Percentiles rank a stretch among this genome's conserved stretches.
phyloP scores from a whole-genome alignment of 306 rosid genomes.

The Quercus rubra region DNA sequence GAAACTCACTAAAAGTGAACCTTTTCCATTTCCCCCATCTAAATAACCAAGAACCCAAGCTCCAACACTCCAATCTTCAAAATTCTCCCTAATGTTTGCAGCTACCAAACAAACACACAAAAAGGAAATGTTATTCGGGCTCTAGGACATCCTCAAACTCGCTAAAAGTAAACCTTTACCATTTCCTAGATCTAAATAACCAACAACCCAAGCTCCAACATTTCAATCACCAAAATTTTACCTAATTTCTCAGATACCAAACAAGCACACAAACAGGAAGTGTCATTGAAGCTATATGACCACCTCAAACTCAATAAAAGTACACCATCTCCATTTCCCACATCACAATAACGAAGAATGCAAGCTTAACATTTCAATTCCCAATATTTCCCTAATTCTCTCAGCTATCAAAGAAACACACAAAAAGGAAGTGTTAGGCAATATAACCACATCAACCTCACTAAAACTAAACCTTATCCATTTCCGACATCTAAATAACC shows the following conservation, averaged over 20 bases:
- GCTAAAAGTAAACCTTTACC: background rate
- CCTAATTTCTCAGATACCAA: background rate
- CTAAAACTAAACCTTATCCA: background rate
- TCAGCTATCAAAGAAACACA: slow-evolving; percentile 10
- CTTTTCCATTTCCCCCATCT: background rate
- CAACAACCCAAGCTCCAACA: background rate
- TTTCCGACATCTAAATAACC: background rate
- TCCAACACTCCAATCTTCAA: background rate
- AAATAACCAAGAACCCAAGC: background rate
- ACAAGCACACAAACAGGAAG: background rate
- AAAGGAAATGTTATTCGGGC: background rate
- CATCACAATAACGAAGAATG: background rate
- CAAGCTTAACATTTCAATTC: background rate
- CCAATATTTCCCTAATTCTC: background rate
- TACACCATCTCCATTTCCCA: background rate
- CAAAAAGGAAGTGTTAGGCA: background rate
- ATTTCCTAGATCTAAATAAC: background rate
- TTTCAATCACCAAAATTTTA: background rate
- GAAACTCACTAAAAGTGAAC: background rate
- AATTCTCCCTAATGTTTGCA: background rate
- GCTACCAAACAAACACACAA: slow-evolving; percentile 9
- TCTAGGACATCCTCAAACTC: background rate
- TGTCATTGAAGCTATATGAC: background rate
- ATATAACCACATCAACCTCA: background rate
- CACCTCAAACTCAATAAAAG: background rate